phyloP scores from a whole-genome alignment of 768 basidiomycete genomes.

The Amanita fuliginea region DNA sequence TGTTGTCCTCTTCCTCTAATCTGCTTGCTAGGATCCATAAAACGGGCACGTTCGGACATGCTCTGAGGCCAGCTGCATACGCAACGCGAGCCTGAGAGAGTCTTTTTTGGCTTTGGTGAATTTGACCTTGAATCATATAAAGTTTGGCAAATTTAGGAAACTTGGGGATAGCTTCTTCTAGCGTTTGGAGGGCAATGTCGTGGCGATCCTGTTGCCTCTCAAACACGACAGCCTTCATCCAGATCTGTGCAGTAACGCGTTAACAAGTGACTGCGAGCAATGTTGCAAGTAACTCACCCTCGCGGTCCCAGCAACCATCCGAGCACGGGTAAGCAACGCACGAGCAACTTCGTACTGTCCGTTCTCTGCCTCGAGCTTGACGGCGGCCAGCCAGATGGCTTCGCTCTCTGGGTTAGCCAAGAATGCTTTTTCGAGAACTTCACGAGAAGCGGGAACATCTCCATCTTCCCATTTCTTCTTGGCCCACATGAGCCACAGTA shows the following conservation, averaged over 20 bases:
- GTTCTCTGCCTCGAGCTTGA: conserved; percentile 95
- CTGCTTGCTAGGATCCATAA: conserved; percentile 86
- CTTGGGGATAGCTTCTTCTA: conserved; percentile 63
- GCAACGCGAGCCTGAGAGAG: conserved; percentile 62
- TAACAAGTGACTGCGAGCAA: neutral
- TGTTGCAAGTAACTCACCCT: conserved; percentile 40
- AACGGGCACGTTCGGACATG: conserved; percentile 74
- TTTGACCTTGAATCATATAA: conserved; percentile 97
- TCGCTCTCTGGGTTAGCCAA: conserved; percentile 94
- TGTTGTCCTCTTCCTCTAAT: conserved; percentile 83
- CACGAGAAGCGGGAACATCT: conserved; percentile 84
- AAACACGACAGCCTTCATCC: conserved; percentile 98
- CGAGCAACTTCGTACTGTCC: conserved; percentile 80
- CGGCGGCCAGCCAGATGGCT: conserved; percentile 95
- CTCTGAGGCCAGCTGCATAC: conserved; percentile 76
- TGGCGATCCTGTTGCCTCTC: conserved; percentile 81
- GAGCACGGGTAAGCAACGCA: conserved; percentile 78
- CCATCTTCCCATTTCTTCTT: conserved; percentile 89
- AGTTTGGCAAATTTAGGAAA: conserved; percentile 88
- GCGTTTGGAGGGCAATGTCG: conserved; percentile 62
- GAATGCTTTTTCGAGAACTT: conserved; percentile 83
- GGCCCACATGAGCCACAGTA: conserved; percentile 95
- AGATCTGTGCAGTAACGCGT: conserved; percentile 50
- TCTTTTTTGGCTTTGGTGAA: conserved; percentile 55
- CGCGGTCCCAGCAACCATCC: conserved; percentile 87